Conservation (phyloP, 208 protist species). For the Trypanosoma scelopori region DNA sequence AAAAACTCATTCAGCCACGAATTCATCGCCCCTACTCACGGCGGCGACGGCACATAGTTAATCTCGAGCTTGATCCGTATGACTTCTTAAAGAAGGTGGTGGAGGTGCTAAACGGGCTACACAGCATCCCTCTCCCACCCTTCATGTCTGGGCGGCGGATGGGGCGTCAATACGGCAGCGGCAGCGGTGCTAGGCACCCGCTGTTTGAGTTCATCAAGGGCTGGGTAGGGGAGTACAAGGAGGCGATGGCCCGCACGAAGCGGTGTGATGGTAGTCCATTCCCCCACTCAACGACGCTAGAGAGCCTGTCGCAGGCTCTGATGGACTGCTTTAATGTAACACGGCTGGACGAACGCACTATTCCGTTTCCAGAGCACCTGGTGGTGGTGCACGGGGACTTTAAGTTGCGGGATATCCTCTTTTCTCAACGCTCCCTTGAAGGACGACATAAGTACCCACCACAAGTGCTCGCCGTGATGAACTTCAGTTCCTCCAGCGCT, state of each 20-base stretch:
- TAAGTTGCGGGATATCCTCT: slow-evolving; percentile 54
- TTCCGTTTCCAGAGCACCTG: slow-evolving; percentile 53
- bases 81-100: slow-evolving; percentile 59
- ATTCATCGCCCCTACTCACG: slow-evolving; percentile 72
- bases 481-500: slow-evolving; percentile 50
- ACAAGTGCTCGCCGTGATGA: slow-evolving; percentile 41
- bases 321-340: slow-evolving; percentile 53
- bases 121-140: slow-evolving; percentile 48
- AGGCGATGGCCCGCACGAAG: slow-evolving; percentile 9
- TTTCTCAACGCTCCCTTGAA: slow-evolving; percentile 72
- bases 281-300: slow-evolving; percentile 34
- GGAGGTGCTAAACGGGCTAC: slow-evolving; percentile 38
- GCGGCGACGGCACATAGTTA: slow-evolving; percentile 43
- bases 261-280: slow-evolving; percentile 20
- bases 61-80: slow-evolving; percentile 59
- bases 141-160: slow-evolving; percentile 54
- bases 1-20: slow-evolving; percentile 65
- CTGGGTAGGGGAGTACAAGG: slow-evolving; percentile 45
- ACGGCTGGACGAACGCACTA: slow-evolving; percentile 44
- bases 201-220: slow-evolving; percentile 41
- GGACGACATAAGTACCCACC: slow-evolving; percentile 74
- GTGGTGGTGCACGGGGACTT: slow-evolving; percentile 68
- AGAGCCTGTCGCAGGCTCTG: slow-evolving; percentile 39
- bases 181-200: slow-evolving; percentile 34
- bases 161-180: slow-evolving; percentile 20